Percentiles rank a stretch among this genome's conserved stretches.
Evolutionary conservation across 306 rosid genomes (phyloP).

Genomic region (Coriaria nepalensis): DNA sequence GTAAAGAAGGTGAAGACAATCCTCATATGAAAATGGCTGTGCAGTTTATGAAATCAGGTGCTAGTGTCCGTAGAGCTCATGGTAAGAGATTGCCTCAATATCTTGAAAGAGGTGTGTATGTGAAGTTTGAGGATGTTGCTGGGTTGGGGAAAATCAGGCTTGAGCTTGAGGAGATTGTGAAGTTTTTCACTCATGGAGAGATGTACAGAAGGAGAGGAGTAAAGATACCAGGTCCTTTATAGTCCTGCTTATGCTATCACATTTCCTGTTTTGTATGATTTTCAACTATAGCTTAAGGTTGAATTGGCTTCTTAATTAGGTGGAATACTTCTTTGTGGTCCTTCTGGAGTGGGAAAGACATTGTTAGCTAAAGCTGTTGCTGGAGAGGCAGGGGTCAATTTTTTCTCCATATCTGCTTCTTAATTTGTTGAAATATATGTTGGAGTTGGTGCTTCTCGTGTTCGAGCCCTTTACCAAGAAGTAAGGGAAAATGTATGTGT

Average conservation of each 20-base stretch:
- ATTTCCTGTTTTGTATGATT: background rate
- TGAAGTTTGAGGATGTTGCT: slow-evolving; percentile 85
- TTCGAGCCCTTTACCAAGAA: slow-evolving; percentile 88
- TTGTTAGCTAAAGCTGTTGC: slow-evolving; percentile 98
- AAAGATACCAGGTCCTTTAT: slow-evolving; percentile 68
- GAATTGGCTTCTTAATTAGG: slow-evolving; percentile 45
- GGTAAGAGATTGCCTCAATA: slow-evolving; percentile 72
- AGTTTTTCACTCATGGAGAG: slow-evolving; percentile 96
- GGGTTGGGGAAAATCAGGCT: slow-evolving; percentile 93
- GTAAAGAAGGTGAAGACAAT: slow-evolving; percentile 52
- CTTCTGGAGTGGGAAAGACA: slow-evolving; percentile 98
- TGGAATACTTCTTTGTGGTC: slow-evolving; percentile 97
- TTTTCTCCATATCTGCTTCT: slow-evolving; percentile 96
- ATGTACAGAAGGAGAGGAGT: slow-evolving; percentile 93
- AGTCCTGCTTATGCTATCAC: slow-evolving; percentile 1
- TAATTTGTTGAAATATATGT: slow-evolving; percentile 95
- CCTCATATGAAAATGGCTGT: slow-evolving; percentile 73
- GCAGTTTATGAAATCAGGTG: slow-evolving; percentile 97
- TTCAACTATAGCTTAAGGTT: slow-evolving; percentile 11
- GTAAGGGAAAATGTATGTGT: slow-evolving; percentile 68
- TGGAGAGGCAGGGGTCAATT: slow-evolving; percentile 98
- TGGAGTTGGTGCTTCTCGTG: slow-evolving; percentile 99
- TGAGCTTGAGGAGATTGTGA: slow-evolving; percentile 98
- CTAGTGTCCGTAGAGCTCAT: slow-evolving; percentile 69
- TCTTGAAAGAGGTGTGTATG: slow-evolving; percentile 87